Conservation (phyloP, 805 yeast genomes). For the Yamadazyma phyllophila region DNA sequence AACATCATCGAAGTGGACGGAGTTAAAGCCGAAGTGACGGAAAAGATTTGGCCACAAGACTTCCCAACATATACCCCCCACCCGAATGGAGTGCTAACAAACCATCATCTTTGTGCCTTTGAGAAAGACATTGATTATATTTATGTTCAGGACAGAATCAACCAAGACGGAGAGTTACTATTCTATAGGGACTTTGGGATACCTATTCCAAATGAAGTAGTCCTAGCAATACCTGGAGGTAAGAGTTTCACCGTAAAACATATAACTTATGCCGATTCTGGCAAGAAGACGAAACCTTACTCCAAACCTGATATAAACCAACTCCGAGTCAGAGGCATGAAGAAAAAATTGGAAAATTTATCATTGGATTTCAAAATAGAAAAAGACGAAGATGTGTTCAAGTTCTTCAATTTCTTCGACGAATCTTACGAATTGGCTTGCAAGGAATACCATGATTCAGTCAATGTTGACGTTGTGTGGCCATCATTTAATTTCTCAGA, state of each 20-base stretch:
- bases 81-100: not conserved
- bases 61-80: not conserved
- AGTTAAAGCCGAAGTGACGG: not conserved
- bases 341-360: constrained; percentile 1
- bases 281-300: too few species aligned
- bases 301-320: not conserved
- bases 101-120: constrained; percentile 1
- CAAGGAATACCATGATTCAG: not conserved
- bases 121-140: constrained; percentile 1
- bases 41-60: not conserved
- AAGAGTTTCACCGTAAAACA: constrained; percentile 1
- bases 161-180: not conserved
- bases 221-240: not conserved
- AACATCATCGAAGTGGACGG: not conserved
- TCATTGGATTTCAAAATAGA: constrained; percentile 7
- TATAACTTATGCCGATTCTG: not conserved
- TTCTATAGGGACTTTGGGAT: constrained; percentile 7
- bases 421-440: constrained; percentile 8
- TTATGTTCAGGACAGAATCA: constrained; percentile 3
- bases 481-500: constrained; percentile 2
- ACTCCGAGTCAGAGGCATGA: constrained; percentile 2
- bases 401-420: constrained; percentile 9
- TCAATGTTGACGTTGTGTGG: not conserved
- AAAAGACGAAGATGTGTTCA: constrained; percentile 5
- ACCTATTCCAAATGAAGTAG: not conserved